Base-by-base conservation (phyloP, 2,329 filamentous ascomycete genomes). In the Talaromyces sp. region DNA sequence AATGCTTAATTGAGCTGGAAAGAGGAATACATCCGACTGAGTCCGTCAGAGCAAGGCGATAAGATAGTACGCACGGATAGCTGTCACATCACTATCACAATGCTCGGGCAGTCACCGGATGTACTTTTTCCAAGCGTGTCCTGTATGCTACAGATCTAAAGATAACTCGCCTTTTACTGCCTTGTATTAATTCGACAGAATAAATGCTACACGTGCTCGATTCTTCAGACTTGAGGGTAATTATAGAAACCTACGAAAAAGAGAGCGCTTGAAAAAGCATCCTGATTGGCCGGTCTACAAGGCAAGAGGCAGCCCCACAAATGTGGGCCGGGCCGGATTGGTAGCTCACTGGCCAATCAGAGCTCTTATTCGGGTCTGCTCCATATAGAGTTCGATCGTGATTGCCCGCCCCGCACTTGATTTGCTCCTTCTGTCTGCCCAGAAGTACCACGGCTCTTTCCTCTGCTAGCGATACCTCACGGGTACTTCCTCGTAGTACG, bases 321-420 rank as follows among this genome's bases (percentile, higher is more conserved):
- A 6, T 4, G 33, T 25, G 61, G 50, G 25, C 50, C 61, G 61
- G 61, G n/a, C 61, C 61, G 50, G 22, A 27, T 17, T 37, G 27
- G 27, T 3, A 9, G 33, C 11, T 9, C 3, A 0, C 3, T 22
- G 10, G 50, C 61, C 61, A 63, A 63, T 63, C 50, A 39, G 33
- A 22, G 15, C 3, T 13, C 15, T 11, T 27, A 52, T 3, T 33
- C 15, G 27, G 9, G 13, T 37, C 35, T 19, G 31, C 31, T 25
- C 25, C 27, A 31, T 45, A 31, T 45, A 33, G 27, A 22, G 37
- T 45, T 47, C 15, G 39, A 56, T 56, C 50, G 13, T 52, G 52
- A 37, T 9, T 54, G 33, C 52, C 33, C n/a, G 4, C 27, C 52
- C 52, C 52, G 33, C 52, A 37, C 31, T 1, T 39, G 52, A 56